Evolutionary conservation across 129 eudicot genomes (phyloP).

Genomic region (Oenanthe sinensis): DNA sequence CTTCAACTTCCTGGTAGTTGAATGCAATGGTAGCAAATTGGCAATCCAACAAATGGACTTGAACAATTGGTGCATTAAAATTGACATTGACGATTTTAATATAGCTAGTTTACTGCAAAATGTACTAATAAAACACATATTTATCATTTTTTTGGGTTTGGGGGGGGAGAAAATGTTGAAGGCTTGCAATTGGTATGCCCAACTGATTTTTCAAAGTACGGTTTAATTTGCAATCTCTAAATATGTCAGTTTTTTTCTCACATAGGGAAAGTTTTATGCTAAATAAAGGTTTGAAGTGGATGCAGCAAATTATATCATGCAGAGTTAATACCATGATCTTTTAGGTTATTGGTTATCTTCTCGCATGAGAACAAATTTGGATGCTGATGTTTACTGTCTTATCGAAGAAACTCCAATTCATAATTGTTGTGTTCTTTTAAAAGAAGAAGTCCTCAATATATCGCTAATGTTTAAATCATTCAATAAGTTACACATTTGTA

Average conservation of each 20-base stretch:
- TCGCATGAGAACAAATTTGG: background rate
- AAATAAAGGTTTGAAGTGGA: background rate
- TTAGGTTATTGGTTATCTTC: slow-evolving; percentile 1
- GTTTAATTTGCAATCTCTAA: background rate
- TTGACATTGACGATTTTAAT: no score
- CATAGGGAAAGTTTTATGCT: background rate
- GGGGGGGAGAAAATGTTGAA: no score
- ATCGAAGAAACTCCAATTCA: background rate
- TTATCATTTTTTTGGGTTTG: no score
- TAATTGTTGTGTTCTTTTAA: background rate
- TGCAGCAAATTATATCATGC: background rate
- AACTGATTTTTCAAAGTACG: background rate
- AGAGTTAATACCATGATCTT: background rate
- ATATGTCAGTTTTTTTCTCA: background rate
- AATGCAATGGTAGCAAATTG: background rate
- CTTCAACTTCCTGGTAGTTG: background rate
- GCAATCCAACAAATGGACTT: background rate
- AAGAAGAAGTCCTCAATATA: background rate
- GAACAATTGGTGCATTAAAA: background rate
- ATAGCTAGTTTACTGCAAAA: no score
- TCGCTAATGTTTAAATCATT: background rate
- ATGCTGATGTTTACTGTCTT: background rate
- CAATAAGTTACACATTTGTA: background rate
- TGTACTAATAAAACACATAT: no score
- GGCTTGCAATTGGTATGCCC: no score